phyloP scores from a whole-genome alignment of 1,284 basidiomycete species.

The Ganoderma sinense region DNA sequence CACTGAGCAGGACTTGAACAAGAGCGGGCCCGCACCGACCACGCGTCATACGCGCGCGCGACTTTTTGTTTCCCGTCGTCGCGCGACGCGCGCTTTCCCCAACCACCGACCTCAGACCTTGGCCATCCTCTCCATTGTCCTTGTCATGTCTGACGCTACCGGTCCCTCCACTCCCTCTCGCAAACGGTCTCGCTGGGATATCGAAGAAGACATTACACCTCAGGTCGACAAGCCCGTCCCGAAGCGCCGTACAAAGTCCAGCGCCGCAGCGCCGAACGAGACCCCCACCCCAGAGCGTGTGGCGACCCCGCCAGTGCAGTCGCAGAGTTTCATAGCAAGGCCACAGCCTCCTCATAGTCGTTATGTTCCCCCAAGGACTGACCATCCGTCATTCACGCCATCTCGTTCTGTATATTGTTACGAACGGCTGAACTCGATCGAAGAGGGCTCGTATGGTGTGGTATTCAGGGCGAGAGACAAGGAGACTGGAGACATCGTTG shows the following conservation, averaged over 20 bases:
- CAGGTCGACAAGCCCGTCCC: constrained; percentile 31
- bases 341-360: constrained; percentile 55
- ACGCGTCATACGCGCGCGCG: constrained; percentile 32
- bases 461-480: constrained; percentile 96
- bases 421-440: constrained; percentile 96
- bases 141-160: constrained; percentile 30
- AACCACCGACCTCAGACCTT: background rate
- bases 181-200: constrained; percentile 80
- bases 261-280: constrained; percentile 17
- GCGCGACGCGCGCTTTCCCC: constrained; percentile 16
- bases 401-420: constrained; percentile 94
- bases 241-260: constrained; percentile 37
- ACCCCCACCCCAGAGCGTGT: constrained; percentile 28
- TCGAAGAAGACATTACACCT: constrained; percentile 49
- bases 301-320: constrained; percentile 15
- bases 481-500: constrained; percentile 93
- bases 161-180: constrained; percentile 51
- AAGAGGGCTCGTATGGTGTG: constrained; percentile 98
- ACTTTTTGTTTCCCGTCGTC: constrained; percentile 28
- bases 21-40: constrained; percentile 24
- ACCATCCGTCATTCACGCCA: constrained; percentile 79
- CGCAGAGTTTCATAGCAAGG: constrained; percentile 23
- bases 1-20: constrained; percentile 32
- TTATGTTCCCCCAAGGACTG: constrained; percentile 78
- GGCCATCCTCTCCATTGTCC: constrained; percentile 7